Base-by-base conservation (phyloP, 169 alveolate genomes). In the Plasmodium reichenowi region DNA sequence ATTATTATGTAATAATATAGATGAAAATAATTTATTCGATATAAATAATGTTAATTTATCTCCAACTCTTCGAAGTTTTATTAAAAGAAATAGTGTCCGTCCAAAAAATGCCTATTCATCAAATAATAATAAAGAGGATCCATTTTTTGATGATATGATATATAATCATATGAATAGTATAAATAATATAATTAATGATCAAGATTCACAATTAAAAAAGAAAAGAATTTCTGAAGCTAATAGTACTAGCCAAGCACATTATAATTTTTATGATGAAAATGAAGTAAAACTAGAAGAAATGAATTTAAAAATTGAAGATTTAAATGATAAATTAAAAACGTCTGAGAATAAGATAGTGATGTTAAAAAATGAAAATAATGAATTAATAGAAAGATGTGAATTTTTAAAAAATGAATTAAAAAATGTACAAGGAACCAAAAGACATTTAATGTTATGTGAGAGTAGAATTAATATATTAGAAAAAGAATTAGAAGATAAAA, bases 201-300 rank as follows among this genome's bases (percentile, higher is more conserved):
- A 64, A 52, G 47, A 74, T 67, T 38, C 47, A 38, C 47, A 38
- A 38, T 38, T 38, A 38, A 50, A 70, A 56, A 64, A 17, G 50
- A 68, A 68, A 62, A 20, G 74, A 13, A 45, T 38, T 13, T 80
- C 83, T 48, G 90, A 80, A 54, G 43, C 17, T 12, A 68, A 38
- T 29, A 43, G 22, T 12, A 80, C 47, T 29, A 43, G 22, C 12
- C 80, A 80, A 62, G 68, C 68, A 13, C 47, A 24, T 47, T 80
- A 20, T 63, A 67, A 80, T 72, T 80, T 80, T 50, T 80, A 80
- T 72, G 90, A 80, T 67, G 90, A 80, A 63, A 80, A 80, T 29
- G 90, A 80, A 56, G 90, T 80, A 59, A 80, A 63, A 15, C 22
- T 80, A 15, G 90, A 80, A 60, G 90, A 80, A 80, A 80, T 80